Evolutionary conservation across 768 basidiomycete genomes (phyloP).

Genomic region (Amanita inopinata): DNA sequence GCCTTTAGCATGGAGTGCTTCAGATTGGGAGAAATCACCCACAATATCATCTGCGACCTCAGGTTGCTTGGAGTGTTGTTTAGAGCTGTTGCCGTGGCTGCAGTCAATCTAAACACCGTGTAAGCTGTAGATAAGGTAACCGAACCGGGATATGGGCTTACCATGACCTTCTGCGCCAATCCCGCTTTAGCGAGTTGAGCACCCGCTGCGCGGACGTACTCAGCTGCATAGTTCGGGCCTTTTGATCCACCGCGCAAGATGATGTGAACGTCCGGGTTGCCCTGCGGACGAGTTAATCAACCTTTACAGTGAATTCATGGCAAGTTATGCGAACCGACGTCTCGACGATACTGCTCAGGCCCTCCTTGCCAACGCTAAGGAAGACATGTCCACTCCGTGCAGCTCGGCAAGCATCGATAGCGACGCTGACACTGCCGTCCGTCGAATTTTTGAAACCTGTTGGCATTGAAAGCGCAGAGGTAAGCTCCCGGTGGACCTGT

Average conservation of each 20-base stretch:
- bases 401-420: slow-evolving; percentile 91
- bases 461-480: slow-evolving; percentile 84
- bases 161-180: slow-evolving; percentile 80
- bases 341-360: slow-evolving; percentile 89
- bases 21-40: slow-evolving; percentile 19
- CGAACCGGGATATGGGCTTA: slow-evolving; percentile 20
- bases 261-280: slow-evolving; percentile 86
- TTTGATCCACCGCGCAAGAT: slow-evolving; percentile 86
- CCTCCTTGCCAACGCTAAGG: slow-evolving; percentile 95
- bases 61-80: slow-evolving; percentile 83
- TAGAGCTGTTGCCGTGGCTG: slow-evolving; percentile 92
- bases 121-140: background rate
- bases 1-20: background rate
- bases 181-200: slow-evolving; percentile 73
- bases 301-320: background rate
- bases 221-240: slow-evolving; percentile 82
- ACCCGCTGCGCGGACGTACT: slow-evolving; percentile 69
- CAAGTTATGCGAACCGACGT: slow-evolving; percentile 52
- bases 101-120: slow-evolving; percentile 66
- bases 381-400: slow-evolving; percentile 90
- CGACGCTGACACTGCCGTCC: slow-evolving; percentile 85
- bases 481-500: slow-evolving; percentile 86
- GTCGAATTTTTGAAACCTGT: slow-evolving; percentile 99
- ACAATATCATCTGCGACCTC: slow-evolving; percentile 90
- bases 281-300: slow-evolving; percentile 34